These are phyloP conservation scores for Pseudogymnoascus pannorum DNA, from an alignment of 2,329 filamentous ascomycete species.

Conservation along the genomic window DNA sequence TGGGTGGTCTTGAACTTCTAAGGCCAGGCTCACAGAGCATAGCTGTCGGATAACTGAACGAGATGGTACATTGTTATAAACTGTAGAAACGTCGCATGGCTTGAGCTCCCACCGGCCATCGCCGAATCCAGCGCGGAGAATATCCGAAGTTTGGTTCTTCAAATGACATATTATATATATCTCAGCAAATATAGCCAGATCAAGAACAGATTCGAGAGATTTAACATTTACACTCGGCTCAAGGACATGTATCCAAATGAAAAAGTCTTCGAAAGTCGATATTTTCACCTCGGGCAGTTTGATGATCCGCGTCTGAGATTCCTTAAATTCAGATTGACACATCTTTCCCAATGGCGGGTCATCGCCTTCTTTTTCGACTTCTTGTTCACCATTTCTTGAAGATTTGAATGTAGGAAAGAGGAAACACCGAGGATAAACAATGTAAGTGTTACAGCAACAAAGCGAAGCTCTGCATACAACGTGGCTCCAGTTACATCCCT, in stretches of 20 bases:
- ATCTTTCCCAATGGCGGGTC: neutral
- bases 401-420: too few relatives aligned
- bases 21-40: neutral
- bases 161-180: slow-evolving; percentile 11
- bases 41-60: slow-evolving; percentile 10
- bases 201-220: slow-evolving; percentile 3
- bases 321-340: neutral
- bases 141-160: slow-evolving; percentile 12
- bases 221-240: slow-evolving; percentile 3
- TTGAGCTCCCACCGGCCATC: slow-evolving; percentile 5
- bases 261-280: slow-evolving; percentile 13
- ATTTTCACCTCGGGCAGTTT: slow-evolving; percentile 9
- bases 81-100: slow-evolving; percentile 1
- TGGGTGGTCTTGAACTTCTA: too few relatives aligned
- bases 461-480: too few relatives aligned
- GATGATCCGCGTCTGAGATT: neutral
- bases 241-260: slow-evolving; percentile 13
- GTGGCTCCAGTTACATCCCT: too few relatives aligned
- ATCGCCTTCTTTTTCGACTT: too few relatives aligned
- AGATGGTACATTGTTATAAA: slow-evolving; percentile 10
- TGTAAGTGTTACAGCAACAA: too few relatives aligned
- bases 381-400: too few relatives aligned
- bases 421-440: too few relatives aligned
- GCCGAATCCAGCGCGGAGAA: neutral
- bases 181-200: slow-evolving; percentile 11